Conservation (phyloP, 257 asterid genomes). For the Schizonepeta tenuifolia region DNA sequence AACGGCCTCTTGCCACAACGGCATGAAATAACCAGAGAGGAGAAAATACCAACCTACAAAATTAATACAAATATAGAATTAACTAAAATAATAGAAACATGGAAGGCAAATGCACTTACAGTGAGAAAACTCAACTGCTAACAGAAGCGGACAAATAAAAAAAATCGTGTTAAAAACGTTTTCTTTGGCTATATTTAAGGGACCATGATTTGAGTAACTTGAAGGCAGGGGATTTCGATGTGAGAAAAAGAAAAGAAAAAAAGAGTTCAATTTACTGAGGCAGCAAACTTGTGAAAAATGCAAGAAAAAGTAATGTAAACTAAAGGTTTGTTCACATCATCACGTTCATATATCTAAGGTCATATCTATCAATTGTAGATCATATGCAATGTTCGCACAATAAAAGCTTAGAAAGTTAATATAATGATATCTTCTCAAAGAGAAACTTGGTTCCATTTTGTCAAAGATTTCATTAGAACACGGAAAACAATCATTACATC, state of each 20-base stretch:
- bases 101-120: background rate
- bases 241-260: background rate
- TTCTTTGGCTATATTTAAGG: background rate
- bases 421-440: background rate
- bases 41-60: constrained; percentile 72
- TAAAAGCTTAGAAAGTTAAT: background rate
- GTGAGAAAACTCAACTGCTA: background rate
- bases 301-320: too few species aligned
- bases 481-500: constrained; percentile 15
- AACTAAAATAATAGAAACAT: constrained; percentile 13
- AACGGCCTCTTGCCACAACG: constrained; percentile 94
- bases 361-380: background rate
- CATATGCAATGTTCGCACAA: too few species aligned
- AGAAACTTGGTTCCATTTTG: background rate
- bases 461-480: background rate
- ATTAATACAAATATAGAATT: background rate
- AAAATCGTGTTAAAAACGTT: background rate
- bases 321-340: background rate
- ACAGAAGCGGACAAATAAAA: background rate
- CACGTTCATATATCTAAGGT: background rate
- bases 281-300: background rate
- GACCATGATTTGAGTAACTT: background rate
- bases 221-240: background rate
- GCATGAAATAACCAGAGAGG: constrained; percentile 97
- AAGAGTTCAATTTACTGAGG: background rate